Base-by-base conservation (phyloP, 768 basidiomycete genomes). In the Rubroboletus satanas region DNA sequence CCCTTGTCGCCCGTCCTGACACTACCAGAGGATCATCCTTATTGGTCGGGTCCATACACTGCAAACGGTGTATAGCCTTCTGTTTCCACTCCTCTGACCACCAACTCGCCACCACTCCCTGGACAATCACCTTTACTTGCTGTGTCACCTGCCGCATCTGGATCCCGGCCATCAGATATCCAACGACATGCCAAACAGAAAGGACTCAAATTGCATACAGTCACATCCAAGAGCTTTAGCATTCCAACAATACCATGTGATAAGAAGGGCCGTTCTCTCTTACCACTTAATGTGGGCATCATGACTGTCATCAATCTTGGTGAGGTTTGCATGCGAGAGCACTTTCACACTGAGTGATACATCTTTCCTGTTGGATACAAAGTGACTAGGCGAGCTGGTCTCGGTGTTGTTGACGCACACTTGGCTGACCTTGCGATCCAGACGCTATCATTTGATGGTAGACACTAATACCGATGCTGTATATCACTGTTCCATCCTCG, bases 291-390 rank as follows among this genome's bases (percentile, higher is more conserved):
- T 62, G 88, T 92, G 17, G 91, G 91, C 32, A 92, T 93, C 66
- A 91, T 93, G 88, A 90, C 87, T 1, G 84, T 93, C 26, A 77
- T 85, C 53, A 82, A 65, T 56, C 75, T 93, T 0, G 91, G 91
- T 3, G 81, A 83, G 49, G 83, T 92, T 7, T 90, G 87, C 64
- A 83, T 85, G 83, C 78, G 87, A 31, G 88, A 91, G 59, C 87
- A 91, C 66, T 93, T 91, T 64, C 88, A 90, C 66, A 91, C 90
- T 0, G 90, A 93, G 67, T 76, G 91, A 49, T 93, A 93, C 66
- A 93, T 93, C 59, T 93, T 90, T 63, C 91, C 91, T 10, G 86
- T 92, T 38, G 89, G 89, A 15, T 93, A 91, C 66, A 87, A 90
- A 65, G 87, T 90, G 6, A 87, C 83, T 5, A 79, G 90, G 89